Percentiles rank a stretch among this genome's conserved stretches.
These are phyloP conservation scores for Colletotrichum orchidophilum DNA, from an alignment of 2,329 filamentous ascomycete species.

Conservation along the genomic window DNA sequence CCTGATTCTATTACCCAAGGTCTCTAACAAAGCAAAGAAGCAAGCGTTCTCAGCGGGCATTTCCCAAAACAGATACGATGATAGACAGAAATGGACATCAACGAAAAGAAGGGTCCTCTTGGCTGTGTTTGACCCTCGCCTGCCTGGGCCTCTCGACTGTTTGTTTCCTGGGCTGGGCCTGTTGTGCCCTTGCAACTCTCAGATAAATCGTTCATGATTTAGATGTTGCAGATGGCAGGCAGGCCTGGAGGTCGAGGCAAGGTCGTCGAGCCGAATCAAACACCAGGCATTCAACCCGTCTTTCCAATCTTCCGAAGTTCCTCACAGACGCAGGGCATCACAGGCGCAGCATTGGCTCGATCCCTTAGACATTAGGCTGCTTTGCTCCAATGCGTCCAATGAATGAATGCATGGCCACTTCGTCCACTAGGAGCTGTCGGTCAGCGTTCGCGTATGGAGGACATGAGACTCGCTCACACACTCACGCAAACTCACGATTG, in stretches of 20 bases:
- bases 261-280: slow-evolving; percentile 8
- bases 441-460: slow-evolving; percentile 13
- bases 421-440: slow-evolving; percentile 16
- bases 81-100: slow-evolving; percentile 8
- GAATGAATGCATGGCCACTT: neutral
- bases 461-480: neutral
- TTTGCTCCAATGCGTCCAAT: neutral
- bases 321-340: slow-evolving; percentile 5
- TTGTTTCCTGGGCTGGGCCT: neutral
- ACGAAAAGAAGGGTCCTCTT: slow-evolving; percentile 26
- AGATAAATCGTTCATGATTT: slow-evolving; percentile 9
- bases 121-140: neutral
- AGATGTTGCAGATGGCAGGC: slow-evolving; percentile 11
- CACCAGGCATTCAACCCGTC: slow-evolving; percentile 6
- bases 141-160: neutral
- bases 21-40: slow-evolving; percentile 11
- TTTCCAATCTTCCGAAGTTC: slow-evolving; percentile 17
- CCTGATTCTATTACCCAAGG: slow-evolving; percentile 2
- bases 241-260: neutral
- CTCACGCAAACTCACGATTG: neutral
- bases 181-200: neutral
- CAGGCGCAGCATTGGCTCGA: slow-evolving; percentile 19
- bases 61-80: slow-evolving; percentile 13
- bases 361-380: slow-evolving; percentile 17
- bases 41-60: slow-evolving; percentile 1